phyloP scores from a whole-genome alignment of 2,329 filamentous ascomycete species.

The Sporothrix variecibatus region DNA sequence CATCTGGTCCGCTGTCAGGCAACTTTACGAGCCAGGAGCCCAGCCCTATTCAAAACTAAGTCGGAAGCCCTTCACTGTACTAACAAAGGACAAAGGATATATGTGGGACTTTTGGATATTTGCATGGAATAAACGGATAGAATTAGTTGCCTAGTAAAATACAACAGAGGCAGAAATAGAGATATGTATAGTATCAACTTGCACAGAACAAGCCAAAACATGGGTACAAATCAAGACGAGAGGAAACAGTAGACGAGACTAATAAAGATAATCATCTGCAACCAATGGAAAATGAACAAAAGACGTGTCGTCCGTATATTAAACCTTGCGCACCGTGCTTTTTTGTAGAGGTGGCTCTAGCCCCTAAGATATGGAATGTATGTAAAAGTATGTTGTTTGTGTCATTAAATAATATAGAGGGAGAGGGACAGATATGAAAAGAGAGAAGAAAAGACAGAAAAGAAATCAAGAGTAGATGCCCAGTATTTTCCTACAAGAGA shows the following conservation, averaged over 20 bases:
- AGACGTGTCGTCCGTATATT: slow-evolving; percentile 6
- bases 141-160: not conserved
- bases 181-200: no score
- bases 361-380: not conserved
- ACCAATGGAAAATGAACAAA: not conserved
- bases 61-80: not conserved
- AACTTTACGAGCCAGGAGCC: slow-evolving; percentile 33
- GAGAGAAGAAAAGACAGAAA: not conserved
- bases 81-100: not conserved
- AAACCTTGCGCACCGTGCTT: not conserved
- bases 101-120: no score
- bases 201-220: not conserved
- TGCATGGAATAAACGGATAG: not conserved
- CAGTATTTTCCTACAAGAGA: slow-evolving; percentile 5
- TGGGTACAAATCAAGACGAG: not conserved
- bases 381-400: not conserved
- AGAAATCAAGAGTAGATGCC: slow-evolving; percentile 12
- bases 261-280: not conserved
- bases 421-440: no score
- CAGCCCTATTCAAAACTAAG: slow-evolving; percentile 25
- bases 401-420: slow-evolving; percentile 18
- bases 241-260: not conserved
- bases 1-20: slow-evolving; percentile 1
- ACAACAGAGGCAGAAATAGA: not conserved
- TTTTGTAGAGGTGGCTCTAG: not conserved